phyloP scores from a whole-genome alignment of 495 filamentous ascomycete genomes.

The Diplogelasinospora grovesii region DNA sequence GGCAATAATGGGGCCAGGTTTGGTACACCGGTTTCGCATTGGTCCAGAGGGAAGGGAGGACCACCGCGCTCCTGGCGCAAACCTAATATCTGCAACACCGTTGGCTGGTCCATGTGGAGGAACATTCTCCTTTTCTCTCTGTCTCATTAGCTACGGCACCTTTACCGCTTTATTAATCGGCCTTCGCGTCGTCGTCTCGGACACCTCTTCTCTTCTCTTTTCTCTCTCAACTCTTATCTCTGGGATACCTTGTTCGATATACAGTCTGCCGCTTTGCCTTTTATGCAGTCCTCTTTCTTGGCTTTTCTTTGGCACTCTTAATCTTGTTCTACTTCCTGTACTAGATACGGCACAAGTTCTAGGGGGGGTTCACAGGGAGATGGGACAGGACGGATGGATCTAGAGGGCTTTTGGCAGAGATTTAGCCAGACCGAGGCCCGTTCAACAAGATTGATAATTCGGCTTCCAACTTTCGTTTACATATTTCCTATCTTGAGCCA shows the following conservation, averaged over 20 bases:
- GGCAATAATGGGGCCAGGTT: constrained; percentile 40
- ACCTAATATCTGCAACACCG: constrained; percentile 48
- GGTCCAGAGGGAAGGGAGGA: constrained; percentile 31
- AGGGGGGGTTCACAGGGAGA: constrained; percentile 13
- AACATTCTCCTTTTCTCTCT: constrained; percentile 32
- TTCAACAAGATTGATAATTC: constrained; percentile 24
- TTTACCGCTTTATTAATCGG: constrained; percentile 39
- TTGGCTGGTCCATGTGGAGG: constrained; percentile 48
- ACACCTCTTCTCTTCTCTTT: constrained; percentile 11
- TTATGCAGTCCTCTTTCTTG: constrained; percentile 4
- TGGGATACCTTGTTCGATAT: constrained; percentile 39
- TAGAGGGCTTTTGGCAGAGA: constrained; percentile 7
- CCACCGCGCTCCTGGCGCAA: constrained; percentile 36
- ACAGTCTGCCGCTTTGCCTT: constrained; percentile 19
- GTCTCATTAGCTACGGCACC: constrained; percentile 47
- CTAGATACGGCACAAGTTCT: constrained; percentile 20
- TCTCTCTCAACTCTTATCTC: constrained; percentile 14
- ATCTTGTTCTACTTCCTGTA: constrained; percentile 25
- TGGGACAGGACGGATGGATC: constrained; percentile 6
- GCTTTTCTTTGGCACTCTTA: constrained; percentile 6
- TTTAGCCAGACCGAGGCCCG: constrained; percentile 12
- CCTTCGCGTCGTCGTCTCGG: constrained; percentile 16
- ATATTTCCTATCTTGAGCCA: no score
- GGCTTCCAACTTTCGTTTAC: constrained; percentile 2
- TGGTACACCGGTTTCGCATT: constrained; percentile 40